These are phyloP conservation scores for Colletotrichum neosansevieriae DNA, from an alignment of 2,329 filamentous ascomycete genomes.

Conservation along the genomic window DNA sequence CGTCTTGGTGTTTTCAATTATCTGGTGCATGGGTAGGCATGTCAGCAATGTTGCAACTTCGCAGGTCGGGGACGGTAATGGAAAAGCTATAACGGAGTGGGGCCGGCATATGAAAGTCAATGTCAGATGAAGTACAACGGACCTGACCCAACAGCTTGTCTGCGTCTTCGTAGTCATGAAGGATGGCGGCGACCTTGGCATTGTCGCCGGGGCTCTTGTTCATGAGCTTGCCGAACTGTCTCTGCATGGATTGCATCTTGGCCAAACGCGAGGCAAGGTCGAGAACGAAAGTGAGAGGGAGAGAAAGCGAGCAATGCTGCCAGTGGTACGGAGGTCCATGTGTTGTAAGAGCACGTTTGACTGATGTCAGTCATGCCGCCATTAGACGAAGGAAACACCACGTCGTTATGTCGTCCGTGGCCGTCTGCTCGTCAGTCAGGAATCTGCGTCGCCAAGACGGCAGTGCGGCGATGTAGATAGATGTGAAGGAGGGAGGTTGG, in stretches of 20 bases:
- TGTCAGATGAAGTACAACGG: too few species aligned
- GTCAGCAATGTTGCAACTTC: neutral
- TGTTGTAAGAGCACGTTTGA: neutral
- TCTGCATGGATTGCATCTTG: conserved; percentile 78
- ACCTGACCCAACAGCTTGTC: conserved; percentile 81
- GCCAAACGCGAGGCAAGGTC: conserved; percentile 12
- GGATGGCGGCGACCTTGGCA: conserved; percentile 78
- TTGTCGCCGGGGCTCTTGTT: conserved; percentile 78
- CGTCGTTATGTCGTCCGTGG: neutral
- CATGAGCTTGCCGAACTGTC: conserved; percentile 79
- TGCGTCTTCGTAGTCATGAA: conserved; percentile 85
- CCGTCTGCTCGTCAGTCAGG: neutral
- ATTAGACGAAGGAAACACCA: too few species aligned
- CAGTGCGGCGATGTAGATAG: neutral
- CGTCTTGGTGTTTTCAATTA: conserved; percentile 79
- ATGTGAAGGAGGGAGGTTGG: conserved; percentile 13
- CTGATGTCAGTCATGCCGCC: neutral
- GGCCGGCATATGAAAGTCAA: neutral
- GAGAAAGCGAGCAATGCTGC: neutral
- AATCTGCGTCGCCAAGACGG: too few species aligned
- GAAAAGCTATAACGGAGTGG: neutral
- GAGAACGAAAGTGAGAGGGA: neutral
- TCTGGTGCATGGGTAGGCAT: conserved; percentile 58
- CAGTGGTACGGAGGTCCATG: too few species aligned
- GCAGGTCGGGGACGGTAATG: neutral